Percentiles rank a stretch among this genome's conserved stretches.
phyloP scores from a whole-genome alignment of 2,329 filamentous ascomycete species.

The Chrysoporthe austroafricana region DNA sequence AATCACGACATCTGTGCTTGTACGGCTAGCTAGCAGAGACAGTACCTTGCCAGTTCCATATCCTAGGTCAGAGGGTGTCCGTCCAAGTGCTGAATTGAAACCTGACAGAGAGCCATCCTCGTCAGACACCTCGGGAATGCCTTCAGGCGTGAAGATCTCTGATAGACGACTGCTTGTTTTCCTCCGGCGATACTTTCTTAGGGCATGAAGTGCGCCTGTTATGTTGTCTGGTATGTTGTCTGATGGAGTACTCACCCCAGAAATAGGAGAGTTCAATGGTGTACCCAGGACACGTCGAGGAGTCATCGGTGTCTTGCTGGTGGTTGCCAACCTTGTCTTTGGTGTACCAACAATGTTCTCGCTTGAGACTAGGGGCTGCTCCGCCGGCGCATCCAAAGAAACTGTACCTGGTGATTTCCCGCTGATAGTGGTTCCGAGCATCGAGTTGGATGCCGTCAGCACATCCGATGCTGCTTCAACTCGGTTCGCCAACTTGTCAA shows the following conservation, averaged over 20 bases:
- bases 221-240: background rate
- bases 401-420: background rate
- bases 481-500: constrained; percentile 4
- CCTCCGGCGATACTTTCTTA: constrained; percentile 2
- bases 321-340: background rate
- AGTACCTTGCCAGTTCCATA: background rate
- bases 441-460: background rate
- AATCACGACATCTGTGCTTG: background rate
- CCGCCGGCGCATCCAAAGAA: background rate
- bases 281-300: background rate
- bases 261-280: background rate
- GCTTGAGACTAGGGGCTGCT: background rate
- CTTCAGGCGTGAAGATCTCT: constrained; percentile 9
- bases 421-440: background rate
- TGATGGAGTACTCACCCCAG: background rate
- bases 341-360: background rate
- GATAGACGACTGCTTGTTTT: constrained; percentile 18
- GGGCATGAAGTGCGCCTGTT: background rate
- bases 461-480: background rate
- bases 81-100: background rate
- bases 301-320: background rate
- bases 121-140: constrained; percentile 4
- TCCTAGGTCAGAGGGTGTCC: too few relatives aligned
- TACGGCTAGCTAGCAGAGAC: background rate
- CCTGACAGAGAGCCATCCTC: background rate